Base-by-base conservation (phyloP, 371 early-diverging fungal genomes). In the Apophysomyces elegans region DNA sequence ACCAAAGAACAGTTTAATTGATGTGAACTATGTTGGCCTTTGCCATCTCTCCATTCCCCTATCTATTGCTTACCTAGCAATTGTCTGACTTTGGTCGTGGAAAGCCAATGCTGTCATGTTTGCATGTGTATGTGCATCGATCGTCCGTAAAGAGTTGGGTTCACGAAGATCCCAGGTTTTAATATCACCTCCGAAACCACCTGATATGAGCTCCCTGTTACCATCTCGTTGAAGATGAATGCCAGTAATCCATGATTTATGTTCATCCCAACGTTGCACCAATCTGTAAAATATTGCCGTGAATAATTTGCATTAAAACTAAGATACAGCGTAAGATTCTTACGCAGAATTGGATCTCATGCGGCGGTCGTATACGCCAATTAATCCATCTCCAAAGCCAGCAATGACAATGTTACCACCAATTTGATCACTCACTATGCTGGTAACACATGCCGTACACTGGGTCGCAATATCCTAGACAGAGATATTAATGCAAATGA, bases 131-230 rank as follows among this genome's bases (percentile, higher is more conserved):
- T 84, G 73, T n/a, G 76, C 78, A 63, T 80, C 67, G 59, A 88
- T 83, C 0, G 86, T 86, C 18, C 70, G 72, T 6, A 88, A 37
- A 0, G 88, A 76, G 32, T 82, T 72, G 18, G 74, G 60, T 57
- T 80, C 77, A 37, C 96, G 88, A 45, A 93, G 77, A 81, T 95
- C 96, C 94, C 94, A 93, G n/a, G 93, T 69, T 72, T 89, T 88
- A 50, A 95, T 85, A 37, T 89, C 88, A 13, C 96, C 96, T 59
- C 81, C 80, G 64, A 76, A 77, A 7, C 81, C 78, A 45, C 86
- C 90, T 6, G 86, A 83, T 21, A 88, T 79, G 37, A 88, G 72
- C 62, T 88, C 87, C n/a, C 84, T 81, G 58, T 73, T 75, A 9
- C 84, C 86, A 46, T 88, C 88, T 8, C 85, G 75, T 56, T 91